Evolutionary conservation across 2,329 filamentous ascomycete genomes (phyloP), one percentile per base, ranked within the genome.

Genomic region (Colletotrichum higginsianum): DNA sequence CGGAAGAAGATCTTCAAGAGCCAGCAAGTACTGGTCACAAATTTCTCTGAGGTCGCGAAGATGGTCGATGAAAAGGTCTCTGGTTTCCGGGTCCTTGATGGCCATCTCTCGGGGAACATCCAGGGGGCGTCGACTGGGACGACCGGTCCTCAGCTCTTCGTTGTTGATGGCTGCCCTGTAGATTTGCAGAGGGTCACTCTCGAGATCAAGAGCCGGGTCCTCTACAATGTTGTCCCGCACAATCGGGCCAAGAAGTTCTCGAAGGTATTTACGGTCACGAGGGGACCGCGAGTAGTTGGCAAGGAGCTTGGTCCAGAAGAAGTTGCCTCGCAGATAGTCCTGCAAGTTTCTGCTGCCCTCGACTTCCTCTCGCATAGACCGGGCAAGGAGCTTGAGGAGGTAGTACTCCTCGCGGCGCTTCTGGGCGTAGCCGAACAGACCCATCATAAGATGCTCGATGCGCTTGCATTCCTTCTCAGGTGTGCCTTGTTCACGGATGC

Each of bases 381-480:
- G 88, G 18, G 92, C 87, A 67, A 99, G 91, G 26, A 98, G 87
- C 83, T 97, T 98, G 72, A 99, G 86, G 6, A 99, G 87, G 81
- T 98, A 98, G 83, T 98, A 99, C 79, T 99, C 96, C 81, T 99
- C 96, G 79, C 96, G 89, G 74, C 95, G 90, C 85, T 98, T 99
- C 81, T 99, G 96, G 1, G 96, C 96, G 79, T 98, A 98, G 26
- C 96, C 97, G 78, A 98, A 99, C 44, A 98, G 87, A 12, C 95
- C 94, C 95, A 99, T 98, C 82, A 97, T 94, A 73, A 99, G 85
- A 73, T 96, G 93, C 81, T 98, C 96, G 66, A 98, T 93, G 61
- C 94, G 91, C 83, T 98, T 98, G 80, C 91, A 93, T 78, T 99
- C 96, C 82, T 96, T 97, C 78, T 99, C 96, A 0, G 94, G 86